Conservation (phyloP, 441 rosid genomes). For the Viola pubescens region DNA sequence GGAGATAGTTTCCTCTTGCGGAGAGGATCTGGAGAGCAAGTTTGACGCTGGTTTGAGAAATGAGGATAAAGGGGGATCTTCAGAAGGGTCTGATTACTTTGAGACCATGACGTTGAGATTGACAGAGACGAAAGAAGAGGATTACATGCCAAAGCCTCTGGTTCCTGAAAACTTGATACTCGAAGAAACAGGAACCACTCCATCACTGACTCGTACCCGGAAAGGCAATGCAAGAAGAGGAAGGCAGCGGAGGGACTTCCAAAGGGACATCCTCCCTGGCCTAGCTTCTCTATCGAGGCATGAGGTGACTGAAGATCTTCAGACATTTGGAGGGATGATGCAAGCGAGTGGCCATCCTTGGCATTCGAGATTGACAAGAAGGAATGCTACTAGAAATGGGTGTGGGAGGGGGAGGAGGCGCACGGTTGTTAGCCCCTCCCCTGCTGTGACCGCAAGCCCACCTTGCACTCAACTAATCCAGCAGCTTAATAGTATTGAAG, state of each 20-base stretch:
- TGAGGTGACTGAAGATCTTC: conserved; percentile 91
- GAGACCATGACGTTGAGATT: conserved; percentile 73
- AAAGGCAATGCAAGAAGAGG: conserved; percentile 87
- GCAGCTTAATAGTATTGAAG: conserved; percentile 47
- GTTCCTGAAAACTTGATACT: conserved; percentile 50
- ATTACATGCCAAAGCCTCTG: conserved; percentile 71
- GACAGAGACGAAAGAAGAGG: conserved; percentile 56
- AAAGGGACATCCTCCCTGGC: conserved; percentile 96
- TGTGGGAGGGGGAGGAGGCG: conserved; percentile 68
- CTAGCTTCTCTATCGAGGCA: conserved; percentile 78
- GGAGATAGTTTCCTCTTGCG: conserved; percentile 44
- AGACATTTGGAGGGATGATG: conserved; percentile 80
- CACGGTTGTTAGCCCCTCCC: conserved; percentile 30
- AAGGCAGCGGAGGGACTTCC: conserved; percentile 93
- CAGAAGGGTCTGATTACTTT: conserved; percentile 64
- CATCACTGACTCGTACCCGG: conserved; percentile 40
- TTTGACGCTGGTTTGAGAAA: conserved; percentile 28
- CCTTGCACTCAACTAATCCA: conserved; percentile 41
- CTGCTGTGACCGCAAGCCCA: conserved; percentile 24
- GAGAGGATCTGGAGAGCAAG: conserved; percentile 40
- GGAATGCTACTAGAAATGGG: conserved; percentile 64
- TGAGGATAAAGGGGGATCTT: conserved; percentile 29
- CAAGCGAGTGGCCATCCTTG: conserved; percentile 66
- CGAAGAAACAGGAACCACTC: conserved; percentile 42
- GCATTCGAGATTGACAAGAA: conserved; percentile 62